These are phyloP conservation scores for Ceratobasidium sp. DNA, from an alignment of 1,284 basidiomycete genomes.

Conservation along the genomic window DNA sequence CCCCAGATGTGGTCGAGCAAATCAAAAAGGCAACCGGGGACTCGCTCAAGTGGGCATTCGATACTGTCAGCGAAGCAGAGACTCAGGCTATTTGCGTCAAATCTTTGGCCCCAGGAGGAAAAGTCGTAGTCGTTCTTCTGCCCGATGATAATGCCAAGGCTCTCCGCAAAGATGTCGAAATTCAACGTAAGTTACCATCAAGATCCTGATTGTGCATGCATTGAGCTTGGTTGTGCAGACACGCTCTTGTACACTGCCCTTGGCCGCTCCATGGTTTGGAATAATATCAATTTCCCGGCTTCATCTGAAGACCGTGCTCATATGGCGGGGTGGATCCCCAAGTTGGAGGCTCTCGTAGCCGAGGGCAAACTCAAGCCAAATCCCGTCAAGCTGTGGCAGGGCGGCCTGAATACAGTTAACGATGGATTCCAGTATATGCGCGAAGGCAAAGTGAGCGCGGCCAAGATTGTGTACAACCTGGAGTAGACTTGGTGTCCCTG, in stretches of 20 bases:
- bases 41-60: conserved; percentile 39
- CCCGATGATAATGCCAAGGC: conserved; percentile 13
- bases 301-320: conserved; percentile 45
- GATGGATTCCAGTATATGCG: conserved; percentile 37
- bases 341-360: conserved; percentile 41
- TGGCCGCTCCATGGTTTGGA: neutral
- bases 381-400: conserved; percentile 41
- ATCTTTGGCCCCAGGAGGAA: conserved; percentile 37
- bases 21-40: conserved; percentile 44
- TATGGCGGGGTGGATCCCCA: conserved; percentile 43
- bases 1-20: conserved; percentile 40
- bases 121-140: conserved; percentile 19
- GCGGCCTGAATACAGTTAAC: conserved; percentile 20
- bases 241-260: no score
- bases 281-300: conserved; percentile 42
- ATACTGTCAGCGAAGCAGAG: conserved; percentile 28
- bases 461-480: conserved; percentile 41
- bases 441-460: conserved; percentile 43
- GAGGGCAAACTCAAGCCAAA: conserved; percentile 42
- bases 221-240: conserved; percentile 25
- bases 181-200: conserved; percentile 9
- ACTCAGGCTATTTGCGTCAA: conserved; percentile 1
- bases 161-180: conserved; percentile 15
- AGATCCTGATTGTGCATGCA: neutral
- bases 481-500: no score